Base-by-base conservation (phyloP, 495 filamentous ascomycete genomes). In the Cercophora samala region DNA sequence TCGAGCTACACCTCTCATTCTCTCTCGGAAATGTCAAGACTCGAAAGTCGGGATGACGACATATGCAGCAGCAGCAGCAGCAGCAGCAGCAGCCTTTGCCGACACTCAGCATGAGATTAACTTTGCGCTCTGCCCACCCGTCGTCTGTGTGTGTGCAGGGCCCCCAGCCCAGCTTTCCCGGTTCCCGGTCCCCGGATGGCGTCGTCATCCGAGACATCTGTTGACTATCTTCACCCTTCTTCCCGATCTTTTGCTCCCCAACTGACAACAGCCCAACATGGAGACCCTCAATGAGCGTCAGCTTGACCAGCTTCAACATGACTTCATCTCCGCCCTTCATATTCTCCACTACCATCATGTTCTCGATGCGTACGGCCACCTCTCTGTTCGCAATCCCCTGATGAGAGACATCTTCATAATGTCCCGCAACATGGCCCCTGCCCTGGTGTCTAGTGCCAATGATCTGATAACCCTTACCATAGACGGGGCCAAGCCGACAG, bases 311-410 rank as follows among this genome's bases (percentile, higher is more conserved):
- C 37, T 46, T 13, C 6, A 46, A 22, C 61, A 63, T 18, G 64
- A 67, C 17, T 73, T 72, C 37, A 74, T 78, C 23, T 18, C 70
- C 15, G 76, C 66, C 29, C 62, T 66, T 54, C 74, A 77, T 60
- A 78, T 78, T 22, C 68, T 78, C 1, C 75, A 77, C 60, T 56
- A 73, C 58, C 75, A 84, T 29, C 69, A 72, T 24, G 77, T 87
- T 37, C 67, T 87, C 52, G 84, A 86, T 65, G 82, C 81, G 5
- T 86, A 81, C 64, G 84, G 84, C 54, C 84, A 86, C 58, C 74
- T 86, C 42, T 84, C 83, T 3, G 66, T 85, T 32, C 77, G 84
- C 1, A 71, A 86, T 64, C 82, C 81, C 0, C 17, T 67, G 52
- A 77, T 79, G 51, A 70, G 72, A 1, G 21, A 71, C 5, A 75